A percentile compares a stretch with the other conserved stretches of the same genome.
phyloP scores from a whole-genome alignment of 2,329 filamentous ascomycete species.

The Pestalotiopsis sp. region DNA sequence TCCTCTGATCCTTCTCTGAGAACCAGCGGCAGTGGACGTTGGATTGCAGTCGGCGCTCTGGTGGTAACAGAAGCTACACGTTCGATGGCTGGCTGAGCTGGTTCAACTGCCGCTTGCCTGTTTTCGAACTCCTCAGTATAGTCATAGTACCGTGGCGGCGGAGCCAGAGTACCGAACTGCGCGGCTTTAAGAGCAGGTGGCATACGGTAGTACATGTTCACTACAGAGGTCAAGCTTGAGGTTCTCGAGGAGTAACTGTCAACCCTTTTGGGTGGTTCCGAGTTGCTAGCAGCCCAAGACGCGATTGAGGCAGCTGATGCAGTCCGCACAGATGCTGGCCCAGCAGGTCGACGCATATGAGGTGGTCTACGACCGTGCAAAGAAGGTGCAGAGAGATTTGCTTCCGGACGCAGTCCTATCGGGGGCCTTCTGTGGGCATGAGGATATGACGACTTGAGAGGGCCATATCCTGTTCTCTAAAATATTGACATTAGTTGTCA shows the following conservation, averaged over 20 bases:
- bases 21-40: constrained; percentile 19
- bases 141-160: constrained; percentile 48
- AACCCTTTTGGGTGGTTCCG: constrained; percentile 31
- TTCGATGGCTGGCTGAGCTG: constrained; percentile 17
- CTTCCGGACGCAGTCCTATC: constrained; percentile 39
- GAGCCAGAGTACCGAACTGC: constrained; percentile 22
- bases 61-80: constrained; percentile 22
- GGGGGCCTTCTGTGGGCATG: constrained; percentile 38
- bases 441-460: constrained; percentile 40
- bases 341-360: constrained; percentile 21
- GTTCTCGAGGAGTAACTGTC: constrained; percentile 42
- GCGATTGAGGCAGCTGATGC: constrained; percentile 37
- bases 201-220: constrained; percentile 46
- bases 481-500: constrained; percentile 2
- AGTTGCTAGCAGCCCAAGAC: constrained; percentile 25
- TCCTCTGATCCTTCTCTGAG: constrained; percentile 25
- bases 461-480: constrained; percentile 47
- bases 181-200: constrained; percentile 26
- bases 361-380: constrained; percentile 29
- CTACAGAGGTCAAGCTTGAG: constrained; percentile 51
- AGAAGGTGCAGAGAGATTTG: constrained; percentile 42
- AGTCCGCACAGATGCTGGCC: constrained; percentile 25
- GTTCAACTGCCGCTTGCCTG: constrained; percentile 18
- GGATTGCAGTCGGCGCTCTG: constrained; percentile 16
- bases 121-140: constrained; percentile 54